Percentiles rank a stretch among this genome's conserved stretches.
These are phyloP conservation scores for Bretschneidera sinensis DNA, from an alignment of 345 rosid genomes.

Conservation along the genomic window DNA sequence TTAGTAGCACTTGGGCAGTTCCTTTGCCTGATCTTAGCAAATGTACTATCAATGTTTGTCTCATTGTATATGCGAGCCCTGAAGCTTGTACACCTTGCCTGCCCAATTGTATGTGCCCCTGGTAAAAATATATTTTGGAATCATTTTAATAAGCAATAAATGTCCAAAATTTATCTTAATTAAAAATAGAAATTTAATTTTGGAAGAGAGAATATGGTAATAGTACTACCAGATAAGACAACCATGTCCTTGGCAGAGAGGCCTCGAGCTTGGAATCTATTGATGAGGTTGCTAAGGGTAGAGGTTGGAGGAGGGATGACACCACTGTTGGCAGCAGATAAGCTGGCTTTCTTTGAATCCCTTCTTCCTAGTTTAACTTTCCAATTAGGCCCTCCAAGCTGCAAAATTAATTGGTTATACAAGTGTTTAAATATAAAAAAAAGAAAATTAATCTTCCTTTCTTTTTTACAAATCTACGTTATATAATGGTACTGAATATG, in stretches of 20 bases:
- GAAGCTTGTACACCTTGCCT: conserved; percentile 41
- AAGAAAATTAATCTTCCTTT: no score
- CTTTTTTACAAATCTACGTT: no score
- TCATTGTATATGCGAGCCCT: conserved; percentile 44
- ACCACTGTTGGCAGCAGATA: conserved; percentile 53
- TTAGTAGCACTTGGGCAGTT: conserved; percentile 34
- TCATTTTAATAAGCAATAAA: no score
- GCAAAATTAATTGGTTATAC: no score
- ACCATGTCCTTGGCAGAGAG: conserved; percentile 77
- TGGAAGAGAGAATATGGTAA: no score
- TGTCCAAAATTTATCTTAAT: background rate
- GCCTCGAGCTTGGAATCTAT: conserved; percentile 48
- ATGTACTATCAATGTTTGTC: conserved; percentile 36
- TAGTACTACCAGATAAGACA: conserved; percentile 76
- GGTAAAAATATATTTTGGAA: no score
- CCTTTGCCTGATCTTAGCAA: conserved; percentile 32
- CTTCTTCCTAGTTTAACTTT: conserved; percentile 72
- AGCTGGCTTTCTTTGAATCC: conserved; percentile 58
- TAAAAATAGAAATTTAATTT: background rate
- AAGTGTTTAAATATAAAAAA: no score
- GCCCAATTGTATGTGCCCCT: conserved; percentile 54
- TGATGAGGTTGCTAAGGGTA: conserved; percentile 50
- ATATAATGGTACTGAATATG: background rate
- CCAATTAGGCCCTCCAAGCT: conserved; percentile 78
- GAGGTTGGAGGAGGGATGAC: conserved; percentile 53